Base-by-base conservation (phyloP, 352 stramenopile genomes). In the Phytophthora constricta region DNA sequence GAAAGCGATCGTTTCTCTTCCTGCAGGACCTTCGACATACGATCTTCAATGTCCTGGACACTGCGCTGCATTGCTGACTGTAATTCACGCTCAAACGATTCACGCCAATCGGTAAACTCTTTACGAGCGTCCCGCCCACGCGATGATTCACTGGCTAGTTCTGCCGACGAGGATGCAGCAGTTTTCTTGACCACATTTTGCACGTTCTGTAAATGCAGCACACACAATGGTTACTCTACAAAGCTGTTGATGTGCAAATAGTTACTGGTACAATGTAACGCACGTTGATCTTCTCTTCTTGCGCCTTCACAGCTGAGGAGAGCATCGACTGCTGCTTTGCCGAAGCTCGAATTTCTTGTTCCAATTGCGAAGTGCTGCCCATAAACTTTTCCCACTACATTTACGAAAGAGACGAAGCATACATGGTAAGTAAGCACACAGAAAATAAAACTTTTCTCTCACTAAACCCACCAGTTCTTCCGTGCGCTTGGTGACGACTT, bases 361-460 rank as follows among this genome's bases (percentile, higher is more conserved):
- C 66, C 28, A 84, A 37, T 22, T 62, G 65, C 9, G 69, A 68
- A 2, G 73, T 73, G 23, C 52, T 86, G 13, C 84, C 77, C n/a
- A 79, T 48, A 31, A 90, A 69, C 60, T 77, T 77, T 26, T 79
- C 70, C 82, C 84, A 89, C 84, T 90, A 37, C n/a, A n/a, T n/a
- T n/a, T n/a, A n/a, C n/a, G n/a, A n/a, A n/a, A n/a, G n/a, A n/a
- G n/a, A n/a, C n/a, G n/a, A n/a, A 46, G 13, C 7, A 60, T 13
- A 37, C 23, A 70, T 5, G 26, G 31, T 9, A 27, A 19, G 14
- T 28, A n/a, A 28, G 16, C 27, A 53, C 43, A 28, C 20, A 68
- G 41, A 11, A 14, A 46, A 47, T 9, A 34, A 4, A 37, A 25
- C 23, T 17, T 8, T 17, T 51, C 2, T n/a, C 55, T 27, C 20